Base-by-base conservation (phyloP, 2,329 filamentous ascomycete species). In the Aspergillus sp. region DNA sequence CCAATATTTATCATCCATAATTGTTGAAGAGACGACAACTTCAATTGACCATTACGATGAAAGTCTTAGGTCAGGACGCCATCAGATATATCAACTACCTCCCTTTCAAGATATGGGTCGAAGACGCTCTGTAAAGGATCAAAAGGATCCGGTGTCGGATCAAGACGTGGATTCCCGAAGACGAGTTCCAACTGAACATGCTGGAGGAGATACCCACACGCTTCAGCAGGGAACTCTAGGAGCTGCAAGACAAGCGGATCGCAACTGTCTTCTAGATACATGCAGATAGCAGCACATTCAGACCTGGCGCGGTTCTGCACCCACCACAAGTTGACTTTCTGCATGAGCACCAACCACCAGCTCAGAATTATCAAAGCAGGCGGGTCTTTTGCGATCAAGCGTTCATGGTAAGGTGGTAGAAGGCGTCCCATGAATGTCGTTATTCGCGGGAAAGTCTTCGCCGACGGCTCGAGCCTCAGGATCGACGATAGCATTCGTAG, bases 251-350 rank as follows among this genome's bases (percentile, higher is more conserved):
- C 63, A 11, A 63, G 59, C 17, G 67, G 63, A 55, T 73, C 69
- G 17, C 60, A 58, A 34, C 63, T 69, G 20, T 65, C 54, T 52
- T 74, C 73, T 5, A 76, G 51, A 51, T 66, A 70, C 70, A 73
- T 74, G 54, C 72, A 75, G 13, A 76, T 71, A 33, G 73, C 74
- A 6, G 64, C 62, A 55, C 72, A 74, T 59, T 76, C 73, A 2
- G 71, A 70, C 1, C 65, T 59, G 4, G 69, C 65, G 34, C 74
- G 60, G 27, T 63, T 63, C 40, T 70, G 63, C 40, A 70, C 61
- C 72, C 71, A 75, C 64, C 67, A 72, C 17, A 68, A 39, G 7
- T 64, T 59, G 41, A 61, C 51, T 42, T 57, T 63, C 27, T 62
- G 66, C 64, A 70, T 66, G 24, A 71, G 64, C 6, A 61, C 70